Evolutionary conservation across 768 basidiomycete species (phyloP).

Genomic region (Asterophora parasitica): DNA sequence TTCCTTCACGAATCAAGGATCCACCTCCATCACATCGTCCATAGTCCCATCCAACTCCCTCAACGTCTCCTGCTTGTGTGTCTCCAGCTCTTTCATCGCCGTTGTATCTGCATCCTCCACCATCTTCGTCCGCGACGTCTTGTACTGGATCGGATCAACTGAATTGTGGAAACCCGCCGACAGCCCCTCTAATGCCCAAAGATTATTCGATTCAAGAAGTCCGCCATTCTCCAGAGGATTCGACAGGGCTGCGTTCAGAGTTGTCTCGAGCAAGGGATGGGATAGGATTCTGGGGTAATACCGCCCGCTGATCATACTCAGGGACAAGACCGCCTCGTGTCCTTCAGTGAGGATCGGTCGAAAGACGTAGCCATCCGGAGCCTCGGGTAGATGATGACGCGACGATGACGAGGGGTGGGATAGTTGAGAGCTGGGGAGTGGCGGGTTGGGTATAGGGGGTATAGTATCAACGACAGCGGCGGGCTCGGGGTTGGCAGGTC

Average conservation of each 20-base stretch:
- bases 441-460: constrained; percentile 3
- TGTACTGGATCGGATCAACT: constrained; percentile 64
- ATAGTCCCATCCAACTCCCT: constrained; percentile 23
- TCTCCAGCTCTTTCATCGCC: constrained; percentile 39
- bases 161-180: constrained; percentile 61
- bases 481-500: constrained; percentile 23
- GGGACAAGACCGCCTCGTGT: constrained; percentile 60
- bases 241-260: constrained; percentile 35
- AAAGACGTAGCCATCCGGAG: constrained; percentile 69
- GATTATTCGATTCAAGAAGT: constrained; percentile 40
- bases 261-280: constrained; percentile 53
- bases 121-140: constrained; percentile 48
- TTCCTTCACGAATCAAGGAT: constrained; percentile 11
- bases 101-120: constrained; percentile 55
- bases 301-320: constrained; percentile 70
- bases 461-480: constrained; percentile 2
- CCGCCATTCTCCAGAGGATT: constrained; percentile 29
- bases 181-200: constrained; percentile 73
- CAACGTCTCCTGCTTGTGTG: constrained; percentile 29
- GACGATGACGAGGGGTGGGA: constrained; percentile 19
- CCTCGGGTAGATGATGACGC: constrained; percentile 44
- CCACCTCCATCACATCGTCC: constrained; percentile 19
- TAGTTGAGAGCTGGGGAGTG: constrained; percentile 12
- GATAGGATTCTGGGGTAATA: constrained; percentile 72
- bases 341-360: constrained; percentile 59